Evolutionary conservation across 2,329 filamentous ascomycete species (phyloP), one percentile per base, ranked within the genome.

Genomic region (Fusarium concolor): DNA sequence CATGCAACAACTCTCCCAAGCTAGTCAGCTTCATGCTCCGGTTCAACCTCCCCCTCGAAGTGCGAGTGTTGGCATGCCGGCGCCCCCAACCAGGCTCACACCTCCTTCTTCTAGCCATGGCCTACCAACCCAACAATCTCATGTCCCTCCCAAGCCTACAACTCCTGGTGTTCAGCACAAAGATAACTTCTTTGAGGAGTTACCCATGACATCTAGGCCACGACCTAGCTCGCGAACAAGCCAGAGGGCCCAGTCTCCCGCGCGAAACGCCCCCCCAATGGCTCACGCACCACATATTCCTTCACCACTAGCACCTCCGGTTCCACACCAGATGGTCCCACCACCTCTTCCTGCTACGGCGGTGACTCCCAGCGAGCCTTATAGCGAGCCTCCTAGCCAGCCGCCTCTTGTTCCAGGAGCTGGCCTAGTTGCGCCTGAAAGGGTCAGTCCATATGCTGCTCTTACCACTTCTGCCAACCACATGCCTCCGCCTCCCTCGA

Each of bases 171-270:
- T 78, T 68, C 77, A 75, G 10, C 76, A 75, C 31, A 84, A 86
- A 63, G 78, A 83, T 37, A 88, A 85, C 70, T 95, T 95, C 76
- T 95, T 94, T 69, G 92, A 94, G 77, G 92, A 95, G 55, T 82
- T 95, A 22, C 92, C 92, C 2, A 78, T 90, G 51, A 78, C 85
- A 3, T 79, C 86, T 6, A 90, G 85, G 74, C 85, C 88, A n/a
- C 86, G 90, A 26, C 86, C 88, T 18, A 83, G 84, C 24, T 86
- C 87, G 2, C 84, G 88, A 55, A 85, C 86, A 28, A 84, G 82
- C 68, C 79, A 77, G 26, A 75, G 81, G 33, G 75, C 78, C 39
- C 75, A 79, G 7, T 85, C 84, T 10, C 83, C 85, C 17, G 75
- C 76, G 24, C 82, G 78, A 37, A 73, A 76, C 17, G 22, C 29